Evolutionary conservation across 352 stramenopile genomes (phyloP).

Genomic region (Pythium pyrilobum): DNA sequence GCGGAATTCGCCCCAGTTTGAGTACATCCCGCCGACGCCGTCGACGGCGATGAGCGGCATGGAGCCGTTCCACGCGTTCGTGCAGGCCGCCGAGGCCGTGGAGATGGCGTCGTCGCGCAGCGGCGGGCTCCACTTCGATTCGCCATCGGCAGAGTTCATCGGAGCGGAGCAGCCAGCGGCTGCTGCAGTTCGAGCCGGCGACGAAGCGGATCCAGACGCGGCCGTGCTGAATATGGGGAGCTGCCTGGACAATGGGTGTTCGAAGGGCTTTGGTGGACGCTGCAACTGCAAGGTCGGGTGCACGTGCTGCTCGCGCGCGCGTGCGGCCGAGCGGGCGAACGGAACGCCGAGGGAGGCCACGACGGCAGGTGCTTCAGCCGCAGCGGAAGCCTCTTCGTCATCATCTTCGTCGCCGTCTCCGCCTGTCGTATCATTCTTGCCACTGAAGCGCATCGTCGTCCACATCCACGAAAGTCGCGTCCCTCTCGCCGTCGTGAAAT

Average conservation of each 20-base stretch:
- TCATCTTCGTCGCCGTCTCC: not conserved
- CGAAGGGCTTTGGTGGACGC: constrained; percentile 49
- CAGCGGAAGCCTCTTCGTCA: not conserved
- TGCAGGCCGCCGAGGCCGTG: constrained; percentile 5
- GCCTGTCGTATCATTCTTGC: not conserved
- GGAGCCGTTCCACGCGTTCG: constrained; percentile 15
- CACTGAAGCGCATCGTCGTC: not conserved
- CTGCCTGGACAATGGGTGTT: constrained; percentile 64
- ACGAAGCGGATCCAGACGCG: not conserved
- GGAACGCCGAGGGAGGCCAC: not conserved
- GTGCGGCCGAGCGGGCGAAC: not conserved
- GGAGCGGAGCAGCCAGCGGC: too few species aligned
- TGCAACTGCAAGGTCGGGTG: constrained; percentile 61
- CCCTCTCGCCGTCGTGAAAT: not conserved
- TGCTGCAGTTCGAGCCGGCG: not conserved
- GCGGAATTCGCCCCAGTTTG: not conserved
- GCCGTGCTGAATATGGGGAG: constrained; percentile 23
- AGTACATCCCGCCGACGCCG: too few species aligned
- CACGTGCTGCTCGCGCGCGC: constrained; percentile 25
- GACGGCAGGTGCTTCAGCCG: not conserved
- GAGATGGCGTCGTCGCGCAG: not conserved
- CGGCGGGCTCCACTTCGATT: too few species aligned
- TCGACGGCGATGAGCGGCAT: not conserved
- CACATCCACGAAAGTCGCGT: not conserved
- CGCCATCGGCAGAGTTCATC: too few species aligned